Conservation (phyloP, 1,284 basidiomycete species). For the Xerocomus amazonicus region DNA sequence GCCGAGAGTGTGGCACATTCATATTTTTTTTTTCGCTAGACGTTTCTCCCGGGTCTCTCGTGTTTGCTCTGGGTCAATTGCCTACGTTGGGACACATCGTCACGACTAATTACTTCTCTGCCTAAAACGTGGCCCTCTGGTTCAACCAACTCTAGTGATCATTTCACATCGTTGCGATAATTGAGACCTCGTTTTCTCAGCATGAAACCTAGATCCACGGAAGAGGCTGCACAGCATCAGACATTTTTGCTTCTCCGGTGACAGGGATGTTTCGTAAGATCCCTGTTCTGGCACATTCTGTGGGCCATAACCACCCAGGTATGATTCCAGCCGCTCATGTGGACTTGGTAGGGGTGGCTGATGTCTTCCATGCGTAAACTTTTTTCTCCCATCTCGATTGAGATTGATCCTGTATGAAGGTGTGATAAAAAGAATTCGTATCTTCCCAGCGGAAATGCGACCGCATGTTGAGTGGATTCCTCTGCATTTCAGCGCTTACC, state of each 20-base stretch:
- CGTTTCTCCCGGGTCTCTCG: neutral
- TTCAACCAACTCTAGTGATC: neutral
- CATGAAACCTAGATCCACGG: constrained; percentile 12
- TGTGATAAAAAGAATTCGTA: constrained; percentile 7
- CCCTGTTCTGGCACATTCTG: constrained; percentile 8
- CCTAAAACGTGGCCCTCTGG: neutral
- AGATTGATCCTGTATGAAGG: constrained; percentile 13
- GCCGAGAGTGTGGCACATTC: neutral
- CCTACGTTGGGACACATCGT: neutral
- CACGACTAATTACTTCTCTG: neutral
- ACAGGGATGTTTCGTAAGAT: constrained; percentile 22
- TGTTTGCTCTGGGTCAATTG: neutral
- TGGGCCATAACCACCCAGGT: constrained; percentile 1
- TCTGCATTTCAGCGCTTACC: neutral
- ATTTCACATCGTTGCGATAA: constrained; percentile 9
- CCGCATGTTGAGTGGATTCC: constrained; percentile 5
- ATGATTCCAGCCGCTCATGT: neutral
- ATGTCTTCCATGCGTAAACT: constrained; percentile 9
- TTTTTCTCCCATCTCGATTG: constrained; percentile 9
- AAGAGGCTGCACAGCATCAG: constrained; percentile 24
- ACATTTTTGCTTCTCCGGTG: constrained; percentile 22
- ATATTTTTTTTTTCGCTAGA: neutral
- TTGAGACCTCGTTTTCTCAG: constrained; percentile 5
- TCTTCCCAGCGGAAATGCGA: constrained; percentile 7
- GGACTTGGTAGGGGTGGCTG: constrained; percentile 8